Evolutionary conservation across 2,329 filamentous ascomycete genomes (phyloP).

Genomic region (Aspergillus hortae): DNA sequence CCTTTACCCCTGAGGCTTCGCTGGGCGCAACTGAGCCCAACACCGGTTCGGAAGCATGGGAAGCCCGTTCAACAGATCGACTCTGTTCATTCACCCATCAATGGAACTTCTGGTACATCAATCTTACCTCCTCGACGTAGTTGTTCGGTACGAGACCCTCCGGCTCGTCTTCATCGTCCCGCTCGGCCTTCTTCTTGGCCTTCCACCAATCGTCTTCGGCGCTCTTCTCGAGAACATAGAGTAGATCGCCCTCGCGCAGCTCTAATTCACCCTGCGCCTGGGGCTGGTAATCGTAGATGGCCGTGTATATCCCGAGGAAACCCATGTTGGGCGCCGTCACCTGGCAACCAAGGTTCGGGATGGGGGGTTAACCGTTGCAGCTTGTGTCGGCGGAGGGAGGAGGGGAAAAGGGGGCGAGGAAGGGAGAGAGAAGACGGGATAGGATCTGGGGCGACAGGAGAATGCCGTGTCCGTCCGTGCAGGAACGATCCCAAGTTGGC

Average conservation of each 20-base stretch:
- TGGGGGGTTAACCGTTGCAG: background rate
- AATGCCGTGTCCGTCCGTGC: background rate
- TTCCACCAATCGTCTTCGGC: constrained; percentile 87
- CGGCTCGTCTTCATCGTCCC: constrained; percentile 85
- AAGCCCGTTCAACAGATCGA: background rate
- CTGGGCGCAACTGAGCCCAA: background rate
- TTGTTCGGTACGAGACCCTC: constrained; percentile 89
- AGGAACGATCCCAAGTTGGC: background rate
- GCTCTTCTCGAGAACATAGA: constrained; percentile 84
- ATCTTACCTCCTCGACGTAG: constrained; percentile 84
- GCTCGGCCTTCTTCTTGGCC: constrained; percentile 82
- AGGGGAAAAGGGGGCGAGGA: constrained; percentile 2
- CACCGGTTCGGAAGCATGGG: background rate
- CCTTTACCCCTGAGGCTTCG: constrained; percentile 15
- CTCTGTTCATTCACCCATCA: background rate
- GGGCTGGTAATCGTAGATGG: constrained; percentile 87
- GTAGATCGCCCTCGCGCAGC: constrained; percentile 79
- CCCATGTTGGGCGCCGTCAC: constrained; percentile 58
- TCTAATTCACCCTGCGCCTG: constrained; percentile 82
- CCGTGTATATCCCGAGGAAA: constrained; percentile 86
- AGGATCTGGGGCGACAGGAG: background rate
- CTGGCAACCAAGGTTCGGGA: background rate
- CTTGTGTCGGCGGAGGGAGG: background rate
- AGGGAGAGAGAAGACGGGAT: constrained; percentile 3
- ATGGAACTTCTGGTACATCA: constrained; percentile 1